Conservation (phyloP, 192 early-diverging fungal genomes). For the Entomortierella parvispora region DNA sequence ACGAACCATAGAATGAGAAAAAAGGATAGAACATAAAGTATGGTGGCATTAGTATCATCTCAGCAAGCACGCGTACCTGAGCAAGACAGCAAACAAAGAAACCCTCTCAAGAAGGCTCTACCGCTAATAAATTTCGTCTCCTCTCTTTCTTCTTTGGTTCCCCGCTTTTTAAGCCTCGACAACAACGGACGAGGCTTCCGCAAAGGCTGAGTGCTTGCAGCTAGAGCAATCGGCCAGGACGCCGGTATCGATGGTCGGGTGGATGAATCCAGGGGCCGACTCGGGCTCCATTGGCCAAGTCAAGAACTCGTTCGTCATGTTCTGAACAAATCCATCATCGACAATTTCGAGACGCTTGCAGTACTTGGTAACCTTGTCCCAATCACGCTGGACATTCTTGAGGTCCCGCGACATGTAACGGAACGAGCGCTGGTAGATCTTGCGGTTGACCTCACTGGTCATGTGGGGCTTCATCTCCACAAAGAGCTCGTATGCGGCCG, state of each 20-base stretch:
- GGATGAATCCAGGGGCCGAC: constrained; percentile 25
- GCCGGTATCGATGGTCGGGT: constrained; percentile 50
- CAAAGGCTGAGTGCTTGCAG: background rate
- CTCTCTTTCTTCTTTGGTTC: background rate
- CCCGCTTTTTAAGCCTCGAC: constrained; percentile 5
- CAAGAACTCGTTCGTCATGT: constrained; percentile 71
- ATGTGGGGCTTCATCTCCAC: constrained; percentile 71
- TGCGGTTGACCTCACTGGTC: constrained; percentile 58
- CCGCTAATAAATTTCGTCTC: no score
- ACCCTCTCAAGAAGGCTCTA: no score
- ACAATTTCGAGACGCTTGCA: constrained; percentile 68
- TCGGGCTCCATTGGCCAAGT: constrained; percentile 51
- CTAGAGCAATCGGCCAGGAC: constrained; percentile 30
- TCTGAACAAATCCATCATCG: constrained; percentile 63
- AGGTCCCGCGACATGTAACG: constrained; percentile 67
- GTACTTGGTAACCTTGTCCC: constrained; percentile 73
- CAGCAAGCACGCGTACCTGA: no score
- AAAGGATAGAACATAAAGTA: no score
- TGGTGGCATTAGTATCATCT: no score
- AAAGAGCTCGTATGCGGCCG: constrained; percentile 59
- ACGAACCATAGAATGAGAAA: no score
- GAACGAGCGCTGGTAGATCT: constrained; percentile 70
- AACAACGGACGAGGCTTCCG: background rate
- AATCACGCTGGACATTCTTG: constrained; percentile 71
- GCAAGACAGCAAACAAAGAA: no score